Evolutionary conservation across 2,329 filamentous ascomycete genomes (phyloP), one percentile per base, ranked within the genome.

Genomic region (Diaporthe citriasiana): DNA sequence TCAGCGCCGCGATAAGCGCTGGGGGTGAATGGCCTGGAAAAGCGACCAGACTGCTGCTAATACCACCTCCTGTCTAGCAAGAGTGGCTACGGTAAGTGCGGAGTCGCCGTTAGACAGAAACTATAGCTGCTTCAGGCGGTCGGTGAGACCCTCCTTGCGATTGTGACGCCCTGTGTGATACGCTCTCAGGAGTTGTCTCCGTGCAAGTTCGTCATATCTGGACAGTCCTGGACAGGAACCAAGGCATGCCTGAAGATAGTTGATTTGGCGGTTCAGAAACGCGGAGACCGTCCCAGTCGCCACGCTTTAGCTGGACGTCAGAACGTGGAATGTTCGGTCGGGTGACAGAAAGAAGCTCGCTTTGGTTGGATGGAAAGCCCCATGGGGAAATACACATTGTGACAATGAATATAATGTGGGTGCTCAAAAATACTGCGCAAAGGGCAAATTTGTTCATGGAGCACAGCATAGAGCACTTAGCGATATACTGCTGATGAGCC

Each of bases 401-500:
- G 56, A 71, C 5, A 27, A 40, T 19, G 42, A 35, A 40, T 8
- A 40, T 17, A 38, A 4, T 22, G 56, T 15, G 40, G 50, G 19
- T 33, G 8, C 40, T 55, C 22, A 45, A n/a, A n/a, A 15, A 71
- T 30, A 38, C 17, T 55, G 45, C 35, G 40, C 56, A 40, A 30
- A n/a, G 27, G 45, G 27, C 30, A 63, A 30, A 57, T 25, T 53
- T 33, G 45, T 45, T 25, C 13, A 30, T 57, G 38, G n/a, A 56
- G 27, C 56, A 42, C 27, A 38, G 15, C 27, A 65, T 59, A 38
- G 22, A 35, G 53, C 17, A 7, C 25, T 40, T 45, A 45, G 70
- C 50, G 70, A 40, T 59, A 45, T 30, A 40, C 56, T 71, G 51
- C 30, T 38, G 25, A 12, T 50, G 57, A 33, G 42, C 51, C 51